Evolutionary conservation across 495 filamentous ascomycete genomes (phyloP).

Genomic region (Podospora pseudoanserina): DNA sequence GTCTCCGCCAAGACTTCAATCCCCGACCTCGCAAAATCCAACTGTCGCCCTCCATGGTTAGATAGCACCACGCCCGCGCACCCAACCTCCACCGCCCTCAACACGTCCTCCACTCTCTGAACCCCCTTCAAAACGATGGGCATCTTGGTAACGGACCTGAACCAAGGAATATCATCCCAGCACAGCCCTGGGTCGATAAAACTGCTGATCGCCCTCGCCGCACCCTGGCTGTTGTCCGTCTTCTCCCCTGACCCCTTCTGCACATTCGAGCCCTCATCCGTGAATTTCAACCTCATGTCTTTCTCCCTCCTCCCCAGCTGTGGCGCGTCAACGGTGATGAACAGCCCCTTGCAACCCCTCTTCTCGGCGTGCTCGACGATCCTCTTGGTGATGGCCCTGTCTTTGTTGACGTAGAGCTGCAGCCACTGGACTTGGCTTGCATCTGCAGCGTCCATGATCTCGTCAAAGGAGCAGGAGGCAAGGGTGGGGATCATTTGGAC

Average conservation of each 20-base stretch:
- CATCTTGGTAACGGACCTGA: conserved; percentile 88
- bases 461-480: conserved; percentile 97
- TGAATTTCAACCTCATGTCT: conserved; percentile 90
- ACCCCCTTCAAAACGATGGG: conserved; percentile 96
- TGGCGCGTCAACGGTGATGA: conserved; percentile 97
- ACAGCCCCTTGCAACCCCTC: conserved; percentile 91
- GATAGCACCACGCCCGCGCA: conserved; percentile 92
- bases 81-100: conserved; percentile 75
- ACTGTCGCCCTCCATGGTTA: conserved; percentile 96
- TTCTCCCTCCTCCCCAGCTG: conserved; percentile 94
- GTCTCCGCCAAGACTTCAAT: conserved; percentile 94
- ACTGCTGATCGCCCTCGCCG: conserved; percentile 81
- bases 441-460: conserved; percentile 81
- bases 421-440: conserved; percentile 92
- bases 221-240: conserved; percentile 85
- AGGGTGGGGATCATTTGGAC: conserved; percentile 97
- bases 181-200: conserved; percentile 91
- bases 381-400: conserved; percentile 82
- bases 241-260: conserved; percentile 56
- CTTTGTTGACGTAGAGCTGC: conserved; percentile 97
- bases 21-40: conserved; percentile 86
- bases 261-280: conserved; percentile 78
- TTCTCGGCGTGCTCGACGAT: conserved; percentile 90
- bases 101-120: conserved; percentile 90
- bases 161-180: conserved; percentile 97